Evolutionary conservation across 2,329 filamentous ascomycete genomes (phyloP).

Genomic region (Fusarium hainanense): DNA sequence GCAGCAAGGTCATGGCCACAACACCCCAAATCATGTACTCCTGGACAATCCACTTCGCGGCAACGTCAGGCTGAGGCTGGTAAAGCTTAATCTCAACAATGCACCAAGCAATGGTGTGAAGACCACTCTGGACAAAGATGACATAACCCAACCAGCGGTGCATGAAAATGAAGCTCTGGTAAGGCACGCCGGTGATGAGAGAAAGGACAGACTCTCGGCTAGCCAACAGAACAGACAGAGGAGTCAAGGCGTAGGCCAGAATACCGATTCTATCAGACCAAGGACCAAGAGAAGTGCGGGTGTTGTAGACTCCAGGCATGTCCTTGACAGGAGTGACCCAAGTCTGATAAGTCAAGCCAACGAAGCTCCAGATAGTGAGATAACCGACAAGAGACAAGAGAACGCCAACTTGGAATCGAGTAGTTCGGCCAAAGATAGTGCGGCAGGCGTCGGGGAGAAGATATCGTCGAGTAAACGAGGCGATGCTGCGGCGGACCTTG

Average conservation of each 20-base stretch:
- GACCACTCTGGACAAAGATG: slow-evolving; percentile 72
- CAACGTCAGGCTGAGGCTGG: slow-evolving; percentile 74
- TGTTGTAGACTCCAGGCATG: slow-evolving; percentile 67
- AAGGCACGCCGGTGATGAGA: slow-evolving; percentile 76
- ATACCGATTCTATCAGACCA: slow-evolving; percentile 77
- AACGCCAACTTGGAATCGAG: slow-evolving; percentile 73
- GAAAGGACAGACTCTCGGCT: slow-evolving; percentile 77
- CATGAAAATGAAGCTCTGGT: slow-evolving; percentile 81
- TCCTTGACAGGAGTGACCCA: slow-evolving; percentile 77
- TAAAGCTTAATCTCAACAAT: slow-evolving; percentile 75
- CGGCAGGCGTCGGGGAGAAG: slow-evolving; percentile 70
- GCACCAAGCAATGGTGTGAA: slow-evolving; percentile 79
- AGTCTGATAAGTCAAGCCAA: slow-evolving; percentile 73
- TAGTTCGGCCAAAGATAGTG: slow-evolving; percentile 73
- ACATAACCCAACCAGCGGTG: slow-evolving; percentile 81
- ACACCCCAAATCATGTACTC: slow-evolving; percentile 79
- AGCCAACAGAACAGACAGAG: slow-evolving; percentile 74
- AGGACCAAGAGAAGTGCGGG: slow-evolving; percentile 71
- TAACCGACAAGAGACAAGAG: slow-evolving; percentile 69
- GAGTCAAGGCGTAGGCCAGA: slow-evolving; percentile 79
- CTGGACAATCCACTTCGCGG: slow-evolving; percentile 67
- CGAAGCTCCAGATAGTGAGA: slow-evolving; percentile 74
- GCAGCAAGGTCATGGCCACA: slow-evolving; percentile 73
- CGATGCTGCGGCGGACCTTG: slow-evolving; percentile 52
- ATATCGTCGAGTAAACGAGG: slow-evolving; percentile 58